Base-by-base conservation (phyloP, 148 eudicot species). In the Chenopodium berlandieri region DNA sequence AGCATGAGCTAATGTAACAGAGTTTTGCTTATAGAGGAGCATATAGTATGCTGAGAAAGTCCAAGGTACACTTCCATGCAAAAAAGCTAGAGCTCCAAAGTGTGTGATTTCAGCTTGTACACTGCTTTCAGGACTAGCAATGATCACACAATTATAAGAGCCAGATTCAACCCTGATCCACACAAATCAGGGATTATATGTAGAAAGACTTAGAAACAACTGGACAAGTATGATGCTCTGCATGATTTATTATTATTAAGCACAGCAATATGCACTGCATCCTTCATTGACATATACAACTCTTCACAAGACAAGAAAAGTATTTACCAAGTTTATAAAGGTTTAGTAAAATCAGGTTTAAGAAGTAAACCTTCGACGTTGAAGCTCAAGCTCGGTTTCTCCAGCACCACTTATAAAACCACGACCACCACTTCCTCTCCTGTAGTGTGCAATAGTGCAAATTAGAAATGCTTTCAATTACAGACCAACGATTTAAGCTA, bases 401-500 rank as follows among this genome's bases (percentile, higher is more conserved):
- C 99, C 99, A 86, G 99, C 99, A 87, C 99, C 97, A 85, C 99
- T 91, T 70, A 93, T 90, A 75, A 94, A 95, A 78, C 99, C 99
- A 73, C 88, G 91, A 17, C 99, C 97, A 40, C 97, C 96, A 80
- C 99, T 90, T 84, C 97, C 99, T 91, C 97, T 93, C 99, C 99
- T 95, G 92, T 66, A 87, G 79, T 76, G 46, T 32, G 75, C 76
- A 76, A 37, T 66, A 68, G 25, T 48, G 25, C 67, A 80, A 23
- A 75, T 83, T 56, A 84, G 72, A 77, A 73, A 34, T 71, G 63
- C 27, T 80, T 47, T 71, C 25, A 60, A 70, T 27, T 27, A 32
- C 69, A 76, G 37, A n/a, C 22, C 34, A 79, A 10, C 17, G 62
- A 66, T 64, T 31, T n/a, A 31, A 56, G 4, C 48, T 46, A 46